Percentiles rank a stretch among this genome's conserved stretches.
Evolutionary conservation across 192 early-diverging fungal species (phyloP).

Genomic region (Spizellomyces sp.): DNA sequence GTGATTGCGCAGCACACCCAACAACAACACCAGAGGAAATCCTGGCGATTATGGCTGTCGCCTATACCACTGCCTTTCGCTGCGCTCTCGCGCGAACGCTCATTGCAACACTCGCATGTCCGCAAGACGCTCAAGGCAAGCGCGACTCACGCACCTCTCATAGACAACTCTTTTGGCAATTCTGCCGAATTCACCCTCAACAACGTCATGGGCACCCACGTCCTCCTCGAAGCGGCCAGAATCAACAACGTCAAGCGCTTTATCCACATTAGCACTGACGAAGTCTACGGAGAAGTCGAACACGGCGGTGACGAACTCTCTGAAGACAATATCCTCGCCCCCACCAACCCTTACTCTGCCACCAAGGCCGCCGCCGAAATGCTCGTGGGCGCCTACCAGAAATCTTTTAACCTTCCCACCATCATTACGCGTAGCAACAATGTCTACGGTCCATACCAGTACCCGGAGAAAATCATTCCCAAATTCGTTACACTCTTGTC

Average conservation of each 20-base stretch:
- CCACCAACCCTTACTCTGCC: constrained; percentile 81
- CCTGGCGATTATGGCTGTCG: no score
- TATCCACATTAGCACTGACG: constrained; percentile 80
- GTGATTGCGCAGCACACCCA: no score
- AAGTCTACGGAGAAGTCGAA: constrained; percentile 78
- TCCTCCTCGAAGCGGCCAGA: constrained; percentile 72
- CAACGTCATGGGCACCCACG: constrained; percentile 83
- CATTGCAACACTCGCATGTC: no score
- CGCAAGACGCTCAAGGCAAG: not conserved
- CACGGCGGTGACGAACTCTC: constrained; percentile 56
- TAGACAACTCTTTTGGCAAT: constrained; percentile 80
- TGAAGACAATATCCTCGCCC: constrained; percentile 66
- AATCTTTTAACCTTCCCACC: constrained; percentile 74
- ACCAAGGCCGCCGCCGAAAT: constrained; percentile 87
- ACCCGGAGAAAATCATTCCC: constrained; percentile 84
- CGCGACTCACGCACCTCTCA: not conserved
- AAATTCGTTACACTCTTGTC: constrained; percentile 75
- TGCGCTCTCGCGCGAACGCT: no score
- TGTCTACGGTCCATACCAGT: constrained; percentile 79
- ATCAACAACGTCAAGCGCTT: constrained; percentile 57
- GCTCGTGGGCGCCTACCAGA: constrained; percentile 73
- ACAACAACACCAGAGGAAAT: no score
- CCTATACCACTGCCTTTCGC: no score
- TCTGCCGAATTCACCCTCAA: constrained; percentile 77
- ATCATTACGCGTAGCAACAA: constrained; percentile 83